Evolutionary conservation across 371 early-diverging fungal species (phyloP), one percentile per base, ranked within the genome.

Genomic region (Mucor indicus): DNA sequence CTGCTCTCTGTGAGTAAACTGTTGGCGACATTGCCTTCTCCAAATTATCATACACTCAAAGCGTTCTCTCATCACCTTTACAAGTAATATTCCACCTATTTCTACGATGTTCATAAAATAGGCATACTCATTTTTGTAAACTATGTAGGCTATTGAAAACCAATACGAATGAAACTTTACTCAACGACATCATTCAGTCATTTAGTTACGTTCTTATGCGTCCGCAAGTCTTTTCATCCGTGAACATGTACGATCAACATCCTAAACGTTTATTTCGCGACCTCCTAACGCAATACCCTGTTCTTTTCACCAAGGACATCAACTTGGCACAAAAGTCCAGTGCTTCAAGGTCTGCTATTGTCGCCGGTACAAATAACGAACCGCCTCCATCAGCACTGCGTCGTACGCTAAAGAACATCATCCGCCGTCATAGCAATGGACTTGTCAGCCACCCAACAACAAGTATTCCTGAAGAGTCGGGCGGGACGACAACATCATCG

Each of bases 11-110:
- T 42, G 37, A 50, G 35, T 16, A 76, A 79, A 40, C 43, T 83
- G 13, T 53, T 85, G 15, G 64, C 76, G 2, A 74, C 78, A 6
- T 50, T 81, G 30, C 77, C 81, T 1, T 57, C 78, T 2, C 60
- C 75, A 1, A 75, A 80, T 52, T 78, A 81, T 45, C 55, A 72
- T 27, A 83, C 83, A 21, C 55, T 85, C 11, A 65, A 72, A 29
- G 62, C 67, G 12, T 44, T 84, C 12, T 33, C 68, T 20, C 51
- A 59, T 16, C 60, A 76, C 50, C 46, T 84, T 23, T 61, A 57
- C 52, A 46, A 43, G 67, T 72, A 40, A 57, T 27, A 7, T 27
- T 5, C 5, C 11, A 27, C 11, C 5, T 11, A 27, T 27, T 5
- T 27, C 24, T 17, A 22, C 15, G 0, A 32, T 25, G 22, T 10